Evolutionary conservation across 371 early-diverging fungal genomes (phyloP).

Genomic region (Funneliformis caledonium): DNA sequence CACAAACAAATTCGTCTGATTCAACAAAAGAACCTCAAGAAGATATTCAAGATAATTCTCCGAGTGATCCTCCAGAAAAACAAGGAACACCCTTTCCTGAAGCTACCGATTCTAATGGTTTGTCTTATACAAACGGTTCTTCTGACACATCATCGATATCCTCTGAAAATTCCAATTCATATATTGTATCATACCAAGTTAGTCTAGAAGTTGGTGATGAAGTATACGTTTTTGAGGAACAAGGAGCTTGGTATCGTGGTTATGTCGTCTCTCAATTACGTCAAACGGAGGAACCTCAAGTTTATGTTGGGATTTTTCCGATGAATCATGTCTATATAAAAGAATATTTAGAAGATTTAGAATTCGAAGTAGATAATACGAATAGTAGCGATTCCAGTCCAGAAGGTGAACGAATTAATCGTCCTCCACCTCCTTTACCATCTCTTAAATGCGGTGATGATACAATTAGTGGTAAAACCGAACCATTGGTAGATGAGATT

Average conservation of each 20-base stretch:
- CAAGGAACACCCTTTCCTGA: neutral
- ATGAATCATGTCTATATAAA: conserved; percentile 62
- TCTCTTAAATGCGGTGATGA: conserved; percentile 59
- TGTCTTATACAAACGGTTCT: conserved; percentile 41
- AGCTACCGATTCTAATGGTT: conserved; percentile 22
- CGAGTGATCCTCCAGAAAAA: neutral
- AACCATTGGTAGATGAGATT: conserved; percentile 74
- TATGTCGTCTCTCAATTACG: conserved; percentile 61
- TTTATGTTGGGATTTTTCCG: conserved; percentile 64
- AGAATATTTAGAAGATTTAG: conserved; percentile 47
- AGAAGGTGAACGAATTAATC: neutral
- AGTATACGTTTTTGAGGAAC: conserved; percentile 59
- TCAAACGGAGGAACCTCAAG: conserved; percentile 53
- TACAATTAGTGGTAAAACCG: conserved; percentile 60
- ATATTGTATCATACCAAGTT: conserved; percentile 43
- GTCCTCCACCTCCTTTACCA: conserved; percentile 50
- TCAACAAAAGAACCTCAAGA: conserved; percentile 42
- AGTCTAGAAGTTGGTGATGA: conserved; percentile 63
- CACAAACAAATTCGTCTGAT: conserved; percentile 44
- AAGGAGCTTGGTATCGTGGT: conserved; percentile 69
- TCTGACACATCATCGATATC: conserved; percentile 48
- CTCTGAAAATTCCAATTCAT: conserved; percentile 44
- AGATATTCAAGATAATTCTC: neutral
- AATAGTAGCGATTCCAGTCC: conserved; percentile 12
- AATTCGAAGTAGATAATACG: conserved; percentile 12